These are phyloP conservation scores for Schizothecium vesticola DNA, from an alignment of 495 filamentous ascomycete genomes.

Conservation along the genomic window DNA sequence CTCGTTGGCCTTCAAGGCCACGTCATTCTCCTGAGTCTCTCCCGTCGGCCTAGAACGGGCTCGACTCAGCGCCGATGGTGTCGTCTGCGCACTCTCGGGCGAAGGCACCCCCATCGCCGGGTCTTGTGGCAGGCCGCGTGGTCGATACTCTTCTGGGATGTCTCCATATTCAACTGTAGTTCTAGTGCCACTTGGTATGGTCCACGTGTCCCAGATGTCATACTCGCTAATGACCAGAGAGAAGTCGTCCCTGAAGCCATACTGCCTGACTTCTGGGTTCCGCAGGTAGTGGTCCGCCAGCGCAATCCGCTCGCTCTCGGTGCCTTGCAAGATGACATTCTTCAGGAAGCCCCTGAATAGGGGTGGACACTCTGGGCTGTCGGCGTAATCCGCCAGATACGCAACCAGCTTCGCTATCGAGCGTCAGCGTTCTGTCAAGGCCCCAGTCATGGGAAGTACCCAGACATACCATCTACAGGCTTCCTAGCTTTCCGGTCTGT, in stretches of 20 bases:
- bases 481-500: background rate
- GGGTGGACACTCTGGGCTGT: background rate
- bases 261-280: background rate
- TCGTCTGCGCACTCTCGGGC: background rate
- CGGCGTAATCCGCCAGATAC: background rate
- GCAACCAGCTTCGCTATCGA: background rate
- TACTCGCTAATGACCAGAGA: slow-evolving; percentile 12
- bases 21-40: background rate
- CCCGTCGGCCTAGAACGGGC: background rate
- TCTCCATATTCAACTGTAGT: background rate
- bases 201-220: background rate
- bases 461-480: background rate
- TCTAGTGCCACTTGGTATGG: background rate
- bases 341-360: background rate
- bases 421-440: background rate
- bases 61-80: background rate
- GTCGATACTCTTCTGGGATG: background rate
- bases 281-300: background rate
- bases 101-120: background rate
- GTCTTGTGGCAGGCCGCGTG: background rate
- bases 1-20: background rate
- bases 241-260: background rate
- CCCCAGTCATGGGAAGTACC: background rate
- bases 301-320: background rate
- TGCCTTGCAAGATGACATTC: background rate